These are phyloP conservation scores for Vigna reflexopilosa DNA, from an alignment of 306 rosid genomes.

Conservation along the genomic window DNA sequence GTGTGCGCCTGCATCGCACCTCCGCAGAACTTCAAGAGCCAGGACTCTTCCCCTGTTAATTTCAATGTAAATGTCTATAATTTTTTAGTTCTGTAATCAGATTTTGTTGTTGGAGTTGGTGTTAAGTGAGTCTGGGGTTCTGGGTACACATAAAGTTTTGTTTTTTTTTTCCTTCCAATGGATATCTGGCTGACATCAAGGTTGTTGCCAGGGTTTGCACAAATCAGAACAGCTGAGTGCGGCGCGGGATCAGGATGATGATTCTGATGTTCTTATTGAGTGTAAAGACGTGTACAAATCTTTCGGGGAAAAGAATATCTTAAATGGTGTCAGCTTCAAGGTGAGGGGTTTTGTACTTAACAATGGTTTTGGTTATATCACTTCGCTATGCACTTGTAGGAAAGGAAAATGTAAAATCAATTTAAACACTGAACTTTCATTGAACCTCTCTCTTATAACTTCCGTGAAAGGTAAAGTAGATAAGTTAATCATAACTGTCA, in stretches of 20 bases:
- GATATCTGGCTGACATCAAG: conserved; percentile 42
- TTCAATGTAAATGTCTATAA: conserved; percentile 58
- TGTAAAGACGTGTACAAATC: conserved; percentile 90
- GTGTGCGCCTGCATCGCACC: conserved; percentile 88
- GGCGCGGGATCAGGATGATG: conserved; percentile 57
- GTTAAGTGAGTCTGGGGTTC: conserved; percentile 13
- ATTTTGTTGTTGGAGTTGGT: not conserved
- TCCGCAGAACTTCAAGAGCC: conserved; percentile 63
- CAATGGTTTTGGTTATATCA: not conserved
- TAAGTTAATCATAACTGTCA: not conserved
- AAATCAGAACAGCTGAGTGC: conserved; percentile 64
- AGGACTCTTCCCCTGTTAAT: conserved; percentile 62
- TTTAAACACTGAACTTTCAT: not conserved
- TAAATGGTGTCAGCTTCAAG: conserved; percentile 99
- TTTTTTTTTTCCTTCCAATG: not conserved
- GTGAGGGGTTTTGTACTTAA: conserved; percentile 56
- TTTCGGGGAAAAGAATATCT: conserved; percentile 91
- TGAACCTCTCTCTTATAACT: not conserved
- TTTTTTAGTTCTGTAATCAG: not conserved
- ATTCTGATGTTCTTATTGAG: conserved; percentile 91
- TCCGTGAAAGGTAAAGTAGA: not conserved
- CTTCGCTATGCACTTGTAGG: not conserved
- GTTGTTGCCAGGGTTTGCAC: conserved; percentile 67
- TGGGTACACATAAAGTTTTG: conserved; percentile 11
- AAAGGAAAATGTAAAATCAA: not conserved